phyloP scores from a whole-genome alignment of 441 rosid species.

The Adansonia rubrostipa region DNA sequence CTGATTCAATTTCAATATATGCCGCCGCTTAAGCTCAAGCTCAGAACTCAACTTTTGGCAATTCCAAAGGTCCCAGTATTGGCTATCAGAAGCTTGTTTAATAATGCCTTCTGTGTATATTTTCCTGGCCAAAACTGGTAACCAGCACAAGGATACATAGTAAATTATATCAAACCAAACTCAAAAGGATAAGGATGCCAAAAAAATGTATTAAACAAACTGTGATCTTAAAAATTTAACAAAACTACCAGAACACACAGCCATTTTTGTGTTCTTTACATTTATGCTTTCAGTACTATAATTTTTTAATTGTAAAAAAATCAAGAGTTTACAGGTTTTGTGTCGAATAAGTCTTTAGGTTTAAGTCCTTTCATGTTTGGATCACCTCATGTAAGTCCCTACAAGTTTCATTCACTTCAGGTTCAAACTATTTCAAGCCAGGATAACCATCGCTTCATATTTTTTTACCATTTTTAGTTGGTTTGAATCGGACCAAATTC shows the following conservation, averaged over 20 bases:
- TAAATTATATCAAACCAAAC: conserved; percentile 13
- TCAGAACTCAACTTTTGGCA: conserved; percentile 82
- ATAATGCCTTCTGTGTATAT: conserved; percentile 74
- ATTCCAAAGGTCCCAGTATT: conserved; percentile 90
- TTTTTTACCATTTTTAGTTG: not conserved
- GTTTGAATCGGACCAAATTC: not conserved
- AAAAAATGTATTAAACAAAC: not conserved
- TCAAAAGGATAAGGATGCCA: not conserved
- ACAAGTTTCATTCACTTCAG: not conserved
- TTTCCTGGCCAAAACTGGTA: conserved; percentile 84
- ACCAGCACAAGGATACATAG: conserved; percentile 30
- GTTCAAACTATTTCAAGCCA: not conserved
- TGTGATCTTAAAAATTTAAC: not conserved
- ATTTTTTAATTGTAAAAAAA: not conserved
- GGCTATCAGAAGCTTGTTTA: conserved; percentile 85
- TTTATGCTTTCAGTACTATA: not conserved
- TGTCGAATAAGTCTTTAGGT: not conserved
- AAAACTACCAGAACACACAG: not conserved
- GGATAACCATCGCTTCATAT: not conserved
- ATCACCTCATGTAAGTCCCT: not conserved
- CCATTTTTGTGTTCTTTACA: not conserved
- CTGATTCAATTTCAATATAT: conserved; percentile 70
- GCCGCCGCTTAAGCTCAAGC: conserved; percentile 78
- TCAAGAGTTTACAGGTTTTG: not conserved
- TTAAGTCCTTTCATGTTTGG: not conserved